These are phyloP conservation scores for Erythrobasidium yunnanense DNA, from an alignment of 768 basidiomycete species.

Conservation along the genomic window DNA sequence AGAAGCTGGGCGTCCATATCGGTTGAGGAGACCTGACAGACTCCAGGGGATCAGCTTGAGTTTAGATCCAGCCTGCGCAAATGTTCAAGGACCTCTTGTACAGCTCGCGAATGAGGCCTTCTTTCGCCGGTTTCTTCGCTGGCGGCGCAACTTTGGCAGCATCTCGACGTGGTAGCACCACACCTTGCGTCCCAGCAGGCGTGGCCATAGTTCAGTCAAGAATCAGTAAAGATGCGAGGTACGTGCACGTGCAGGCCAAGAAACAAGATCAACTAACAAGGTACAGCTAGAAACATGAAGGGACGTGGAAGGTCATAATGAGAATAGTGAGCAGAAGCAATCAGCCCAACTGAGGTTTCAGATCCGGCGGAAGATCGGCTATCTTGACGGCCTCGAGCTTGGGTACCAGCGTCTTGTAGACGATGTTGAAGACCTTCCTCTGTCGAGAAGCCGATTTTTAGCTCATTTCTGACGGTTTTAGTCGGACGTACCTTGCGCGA, in stretches of 20 bases:
- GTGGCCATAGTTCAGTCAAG: not conserved
- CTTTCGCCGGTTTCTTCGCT: not conserved
- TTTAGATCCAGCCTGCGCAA: no score
- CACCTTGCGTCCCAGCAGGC: not conserved
- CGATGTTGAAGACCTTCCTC: conserved; percentile 1
- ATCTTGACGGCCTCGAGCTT: conserved; percentile 11
- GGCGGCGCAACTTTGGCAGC: not conserved
- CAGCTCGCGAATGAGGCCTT: conserved; percentile 21
- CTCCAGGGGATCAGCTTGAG: no score
- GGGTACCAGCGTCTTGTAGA: not conserved
- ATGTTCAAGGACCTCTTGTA: conserved; percentile 18
- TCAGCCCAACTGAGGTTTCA: no score
- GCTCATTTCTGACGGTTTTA: not conserved
- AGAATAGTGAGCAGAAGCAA: no score
- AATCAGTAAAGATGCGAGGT: no score
- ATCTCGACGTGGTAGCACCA: not conserved
- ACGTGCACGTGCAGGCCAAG: no score
- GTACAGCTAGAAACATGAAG: no score
- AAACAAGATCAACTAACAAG: no score
- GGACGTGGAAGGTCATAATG: no score
- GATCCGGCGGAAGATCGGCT: no score
- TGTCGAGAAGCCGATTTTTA: not conserved
- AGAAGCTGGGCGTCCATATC: conserved; percentile 54
- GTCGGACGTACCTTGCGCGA: not conserved
- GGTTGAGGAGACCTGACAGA: conserved; percentile 1